Conservation (phyloP, 257 asterid genomes). For the Nicotiana undulata region DNA sequence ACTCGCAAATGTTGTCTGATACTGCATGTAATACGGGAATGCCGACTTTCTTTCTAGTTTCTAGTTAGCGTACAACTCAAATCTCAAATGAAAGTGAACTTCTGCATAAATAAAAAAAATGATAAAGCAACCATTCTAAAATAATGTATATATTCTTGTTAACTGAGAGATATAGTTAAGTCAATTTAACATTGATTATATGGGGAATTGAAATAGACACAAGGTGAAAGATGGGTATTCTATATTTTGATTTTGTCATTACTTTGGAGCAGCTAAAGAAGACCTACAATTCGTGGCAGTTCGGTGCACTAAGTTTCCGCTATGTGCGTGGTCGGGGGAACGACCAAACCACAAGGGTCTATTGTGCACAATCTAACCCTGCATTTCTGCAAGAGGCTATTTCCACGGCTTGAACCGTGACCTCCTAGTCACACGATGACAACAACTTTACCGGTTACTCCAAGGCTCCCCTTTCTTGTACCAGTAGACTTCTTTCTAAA, state of each 20-base stretch:
- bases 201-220: background rate
- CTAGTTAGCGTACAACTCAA: background rate
- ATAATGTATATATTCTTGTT: too few species aligned
- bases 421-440: too few species aligned
- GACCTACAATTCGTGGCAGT: background rate
- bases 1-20: background rate
- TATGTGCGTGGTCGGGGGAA: too few species aligned
- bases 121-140: too few species aligned
- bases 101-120: background rate
- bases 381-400: too few species aligned
- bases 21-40: background rate
- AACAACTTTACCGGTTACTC: too few species aligned
- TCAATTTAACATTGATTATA: background rate
- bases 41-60: background rate
- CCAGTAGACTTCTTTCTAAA: background rate
- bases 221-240: background rate
- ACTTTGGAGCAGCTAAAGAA: background rate
- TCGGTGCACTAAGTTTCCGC: too few species aligned
- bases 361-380: too few species aligned
- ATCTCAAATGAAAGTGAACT: background rate
- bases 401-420: too few species aligned
- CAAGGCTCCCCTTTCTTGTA: too few species aligned
- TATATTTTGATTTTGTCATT: background rate
- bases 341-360: too few species aligned
- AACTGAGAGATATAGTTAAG: background rate